phyloP scores from a whole-genome alignment of 2,329 filamentous ascomycete genomes.

The Pestalotiopsis sp. region DNA sequence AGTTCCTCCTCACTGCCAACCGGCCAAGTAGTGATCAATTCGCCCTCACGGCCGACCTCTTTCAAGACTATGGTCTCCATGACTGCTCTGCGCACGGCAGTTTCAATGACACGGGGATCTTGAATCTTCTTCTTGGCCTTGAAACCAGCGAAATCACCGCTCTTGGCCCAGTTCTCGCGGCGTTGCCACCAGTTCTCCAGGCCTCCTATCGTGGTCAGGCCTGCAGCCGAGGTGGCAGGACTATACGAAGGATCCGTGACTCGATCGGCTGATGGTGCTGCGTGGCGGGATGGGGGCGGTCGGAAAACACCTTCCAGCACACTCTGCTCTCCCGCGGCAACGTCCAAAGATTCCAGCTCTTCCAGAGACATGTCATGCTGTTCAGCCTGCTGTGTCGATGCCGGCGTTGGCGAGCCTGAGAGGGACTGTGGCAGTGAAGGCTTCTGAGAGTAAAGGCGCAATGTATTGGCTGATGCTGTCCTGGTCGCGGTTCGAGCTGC shows the following conservation, averaged over 20 bases:
- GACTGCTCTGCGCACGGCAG: slow-evolving; percentile 50
- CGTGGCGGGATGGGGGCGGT: slow-evolving; percentile 21
- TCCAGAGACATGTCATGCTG: not conserved
- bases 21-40: slow-evolving; percentile 24
- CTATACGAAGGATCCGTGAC: slow-evolving; percentile 40
- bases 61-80: slow-evolving; percentile 50
- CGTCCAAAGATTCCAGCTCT: not conserved
- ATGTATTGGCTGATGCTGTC: slow-evolving; percentile 3
- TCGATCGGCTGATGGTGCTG: slow-evolving; percentile 28
- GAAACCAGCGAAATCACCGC: slow-evolving; percentile 47
- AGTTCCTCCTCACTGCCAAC: slow-evolving; percentile 32
- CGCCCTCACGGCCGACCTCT: slow-evolving; percentile 28
- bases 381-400: not conserved
- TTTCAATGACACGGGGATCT: slow-evolving; percentile 46
- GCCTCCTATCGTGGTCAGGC: slow-evolving; percentile 47
- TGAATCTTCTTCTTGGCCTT: slow-evolving; percentile 36
- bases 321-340: not conserved
- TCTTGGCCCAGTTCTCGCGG: slow-evolving; percentile 50
- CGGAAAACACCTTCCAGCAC: not conserved
- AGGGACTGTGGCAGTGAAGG: slow-evolving; percentile 10
- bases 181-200: slow-evolving; percentile 55
- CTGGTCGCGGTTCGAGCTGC: not conserved
- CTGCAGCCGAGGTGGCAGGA: slow-evolving; percentile 46
- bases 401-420: not conserved
- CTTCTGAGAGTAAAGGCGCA: slow-evolving; percentile 25